These are phyloP conservation scores for Leccinum longicurvipes DNA, from an alignment of 768 basidiomycete species.

Conservation along the genomic window DNA sequence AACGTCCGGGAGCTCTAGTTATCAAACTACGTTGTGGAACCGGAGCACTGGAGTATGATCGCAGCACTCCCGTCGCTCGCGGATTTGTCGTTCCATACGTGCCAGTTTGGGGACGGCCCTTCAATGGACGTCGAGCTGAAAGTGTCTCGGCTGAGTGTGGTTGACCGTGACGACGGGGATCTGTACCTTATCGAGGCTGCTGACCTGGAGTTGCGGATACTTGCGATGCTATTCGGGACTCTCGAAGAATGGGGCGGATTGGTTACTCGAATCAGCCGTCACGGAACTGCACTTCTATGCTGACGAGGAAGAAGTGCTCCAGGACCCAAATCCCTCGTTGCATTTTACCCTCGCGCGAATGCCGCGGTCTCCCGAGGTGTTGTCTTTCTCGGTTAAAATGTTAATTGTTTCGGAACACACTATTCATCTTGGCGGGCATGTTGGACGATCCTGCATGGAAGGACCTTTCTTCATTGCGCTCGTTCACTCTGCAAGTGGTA, in stretches of 20 bases:
- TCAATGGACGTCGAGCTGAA: background rate
- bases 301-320: background rate
- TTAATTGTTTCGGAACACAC: background rate
- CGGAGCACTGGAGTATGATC: constrained; percentile 16
- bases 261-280: background rate
- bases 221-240: background rate
- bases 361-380: background rate
- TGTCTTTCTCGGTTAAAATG: background rate
- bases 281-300: background rate
- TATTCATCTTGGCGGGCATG: background rate
- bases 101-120: background rate
- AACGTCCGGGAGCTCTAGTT: constrained; percentile 17
- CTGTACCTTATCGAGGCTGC: no score
- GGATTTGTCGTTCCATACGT: constrained; percentile 8
- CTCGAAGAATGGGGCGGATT: background rate
- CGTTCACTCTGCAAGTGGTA: background rate
- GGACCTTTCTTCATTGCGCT: background rate
- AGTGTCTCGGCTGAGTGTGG: background rate
- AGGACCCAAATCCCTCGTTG: background rate
- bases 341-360: background rate
- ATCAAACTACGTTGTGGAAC: constrained; percentile 1
- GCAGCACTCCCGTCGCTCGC: constrained; percentile 11
- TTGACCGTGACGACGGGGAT: background rate
- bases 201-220: background rate
- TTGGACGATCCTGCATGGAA: background rate